Base-by-base conservation (phyloP, 2,329 filamentous ascomycete genomes). In the Helicocarpus griseus region DNA sequence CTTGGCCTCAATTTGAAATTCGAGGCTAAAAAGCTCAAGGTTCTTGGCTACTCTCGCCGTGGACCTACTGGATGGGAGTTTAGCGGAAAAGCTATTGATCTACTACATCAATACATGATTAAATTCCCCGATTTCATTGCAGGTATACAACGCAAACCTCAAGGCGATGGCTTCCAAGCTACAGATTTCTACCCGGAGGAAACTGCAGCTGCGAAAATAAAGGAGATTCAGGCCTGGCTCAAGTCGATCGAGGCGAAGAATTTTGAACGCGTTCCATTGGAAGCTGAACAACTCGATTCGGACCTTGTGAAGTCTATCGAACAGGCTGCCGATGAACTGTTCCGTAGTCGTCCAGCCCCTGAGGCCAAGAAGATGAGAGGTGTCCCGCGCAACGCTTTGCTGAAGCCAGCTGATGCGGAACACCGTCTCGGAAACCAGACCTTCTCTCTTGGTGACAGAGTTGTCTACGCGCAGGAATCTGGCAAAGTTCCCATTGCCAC, bases 1-100 rank as follows among this genome's bases (percentile, higher is more conserved):
- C 74, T 98, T 22, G 93, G 93, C 0, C 76, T 98, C 55, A 98
- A 98, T 63, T 77, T 98, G 58, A 98, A 98, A 68, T 98, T 98
- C 54, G 93, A 98, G 66, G 88, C 82, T 2, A 91, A 88, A 71
- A 95, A 96, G 70, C 79, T 90, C 60, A 98, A 98, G 72, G 93
- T 98, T 5, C 73, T 98, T 29, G 93, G 93, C 0, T 98, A 96
- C 69, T 95, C 91, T 22, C 86, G 89, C 60, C 93, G 93, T 64
- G 84, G 83, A 3, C 76, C 82, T 11, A 86, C 82, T 26, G 93
- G 94, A 5, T 98, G 94, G 94, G 93, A 98, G 68, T 98, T 95
- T 67, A 96, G 90, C 62, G 78, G 81, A 47, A 85, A 87, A 59
- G 90, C 93, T 1, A 77, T 96, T 52, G 78, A 85, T 43, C 72